Base-by-base conservation (phyloP, 2,329 filamentous ascomycete species). In the Stachybotrys chlorohalonatus region DNA sequence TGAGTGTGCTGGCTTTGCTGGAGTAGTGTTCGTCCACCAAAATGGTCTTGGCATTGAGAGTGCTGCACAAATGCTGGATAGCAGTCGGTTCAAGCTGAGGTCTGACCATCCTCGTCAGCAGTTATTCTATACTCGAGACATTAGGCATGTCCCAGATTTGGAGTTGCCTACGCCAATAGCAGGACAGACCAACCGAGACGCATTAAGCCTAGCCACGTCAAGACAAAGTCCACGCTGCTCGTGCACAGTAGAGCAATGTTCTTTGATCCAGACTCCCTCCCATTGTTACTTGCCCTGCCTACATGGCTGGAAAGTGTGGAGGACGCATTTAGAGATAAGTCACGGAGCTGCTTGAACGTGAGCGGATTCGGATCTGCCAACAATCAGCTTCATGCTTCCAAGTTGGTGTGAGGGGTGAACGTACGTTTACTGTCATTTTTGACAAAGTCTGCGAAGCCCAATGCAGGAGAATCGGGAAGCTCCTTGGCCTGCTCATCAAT, bases 121-220 rank as follows among this genome's bases (percentile, higher is more conserved):
- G 17, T 39, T 13, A 46, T 5, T 2, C 17, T 11, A 7, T 31
- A 31, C 24, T 24, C 24, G 24, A 24, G 24, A 24, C 24, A 24
- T 4, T 2, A 24, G 24, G 24, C 2, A 24, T 3, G 15, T 15
- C 4, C 36, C 5, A 9, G 9, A 42, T 9, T 42, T 42, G 8
- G 0, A 1, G 1, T 0, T 5, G 60, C 71, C 61, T 63, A 78
- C 68, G 83, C 82, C 45, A 86, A 72, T 6, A 86, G 67, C 15
- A 87, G 64, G 2, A 82, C 79, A 0, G 76, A 71, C 59, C 74
- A 72, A 0, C 83, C 83, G 47, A 82, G 61, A 9, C 75, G 70
- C 63, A 85, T 79, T 47, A 86, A 68, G 0, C 75, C 83, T 2
- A 86, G 69, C 82, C 81, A 86, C 0, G 76, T 75, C 52, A 84